These are phyloP conservation scores for Rubus parviflorus DNA, from an alignment of 306 rosid species.

Conservation along the genomic window DNA sequence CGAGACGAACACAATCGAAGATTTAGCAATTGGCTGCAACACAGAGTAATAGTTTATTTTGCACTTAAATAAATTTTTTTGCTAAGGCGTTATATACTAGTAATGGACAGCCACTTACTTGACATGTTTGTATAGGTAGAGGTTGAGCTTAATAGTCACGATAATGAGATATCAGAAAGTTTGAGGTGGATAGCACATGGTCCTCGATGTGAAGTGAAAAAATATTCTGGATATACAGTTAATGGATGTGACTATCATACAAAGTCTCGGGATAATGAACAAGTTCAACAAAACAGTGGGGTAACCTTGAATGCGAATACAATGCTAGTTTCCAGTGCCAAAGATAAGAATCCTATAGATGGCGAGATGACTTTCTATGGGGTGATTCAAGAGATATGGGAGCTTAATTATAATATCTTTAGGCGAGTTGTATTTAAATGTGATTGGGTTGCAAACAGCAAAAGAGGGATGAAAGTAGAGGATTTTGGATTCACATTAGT, in stretches of 20 bases:
- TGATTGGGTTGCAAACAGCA: conserved; percentile 10
- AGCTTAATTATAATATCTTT: neutral
- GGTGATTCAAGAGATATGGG: conserved; percentile 11
- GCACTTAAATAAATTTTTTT: no score
- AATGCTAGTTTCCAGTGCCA: no score
- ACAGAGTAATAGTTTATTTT: neutral
- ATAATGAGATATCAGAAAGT: neutral
- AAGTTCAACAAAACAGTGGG: no score
- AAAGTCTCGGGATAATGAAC: no score
- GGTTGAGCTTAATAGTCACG: neutral
- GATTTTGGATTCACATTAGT: neutral
- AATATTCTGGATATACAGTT: neutral
- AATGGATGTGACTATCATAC: neutral
- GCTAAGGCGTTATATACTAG: no score
- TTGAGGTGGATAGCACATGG: conserved; percentile 13
- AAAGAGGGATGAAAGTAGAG: neutral
- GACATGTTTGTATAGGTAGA: neutral
- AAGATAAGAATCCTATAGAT: neutral
- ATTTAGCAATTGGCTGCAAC: neutral
- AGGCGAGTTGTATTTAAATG: neutral
- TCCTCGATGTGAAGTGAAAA: neutral
- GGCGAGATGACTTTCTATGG: neutral
- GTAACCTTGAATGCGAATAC: no score
- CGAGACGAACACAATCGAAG: conserved; percentile 9
- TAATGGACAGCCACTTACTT: no score